Evolutionary conservation across 2,329 filamentous ascomycete species (phyloP), one percentile per base, ranked within the genome.

Genomic region (Cordyceps javanica): DNA sequence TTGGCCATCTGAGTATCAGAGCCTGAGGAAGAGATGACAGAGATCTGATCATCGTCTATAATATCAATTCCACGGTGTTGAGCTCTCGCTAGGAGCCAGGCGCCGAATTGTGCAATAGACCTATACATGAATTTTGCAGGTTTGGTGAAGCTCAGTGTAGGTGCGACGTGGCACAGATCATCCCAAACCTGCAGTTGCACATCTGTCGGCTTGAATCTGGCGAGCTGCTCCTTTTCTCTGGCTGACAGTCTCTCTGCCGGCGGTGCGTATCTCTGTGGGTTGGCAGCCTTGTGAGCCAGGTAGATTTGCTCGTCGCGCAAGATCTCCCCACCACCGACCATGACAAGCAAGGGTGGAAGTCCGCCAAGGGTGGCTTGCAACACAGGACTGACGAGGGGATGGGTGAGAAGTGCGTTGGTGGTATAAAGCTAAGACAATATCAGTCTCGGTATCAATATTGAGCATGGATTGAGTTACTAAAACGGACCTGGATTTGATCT

Each of bases 181-280:
- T 97, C 93, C 92, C 93, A 97, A 1, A 97, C 87, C 69, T 97
- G 94, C 2, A 99, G 79, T 68, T 97, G 91, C 0, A 97, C 93
- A 64, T 96, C 84, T 0, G 94, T 99, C 0, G 91, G 90, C 58
- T 85, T 83, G 70, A 90, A 95, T 61, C 80, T 85, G 36, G 79
- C 75, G 16, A 94, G 66, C 13, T 78, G 72, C 4, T 80, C 78
- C 21, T 79, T 79, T 28, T 87, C 86, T 59, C 80, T 77, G 38
- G 87, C 81, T 34, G 86, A 78, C 60, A 94, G 75, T 44, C 83
- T 78, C 0, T 77, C 77, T 38, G 88, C 80, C 0, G 82, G 78
- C 0, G 90, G 89, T 0, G 88, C 82, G 65, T 96, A 97, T 59
- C 83, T 82, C 25, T 80, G 69, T 0, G 94, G 94, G 62, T 95